Percentiles rank a stretch among this genome's conserved stretches.
Conservation (phyloP, 768 basidiomycete genomes). For the Suillus subaureus region DNA sequence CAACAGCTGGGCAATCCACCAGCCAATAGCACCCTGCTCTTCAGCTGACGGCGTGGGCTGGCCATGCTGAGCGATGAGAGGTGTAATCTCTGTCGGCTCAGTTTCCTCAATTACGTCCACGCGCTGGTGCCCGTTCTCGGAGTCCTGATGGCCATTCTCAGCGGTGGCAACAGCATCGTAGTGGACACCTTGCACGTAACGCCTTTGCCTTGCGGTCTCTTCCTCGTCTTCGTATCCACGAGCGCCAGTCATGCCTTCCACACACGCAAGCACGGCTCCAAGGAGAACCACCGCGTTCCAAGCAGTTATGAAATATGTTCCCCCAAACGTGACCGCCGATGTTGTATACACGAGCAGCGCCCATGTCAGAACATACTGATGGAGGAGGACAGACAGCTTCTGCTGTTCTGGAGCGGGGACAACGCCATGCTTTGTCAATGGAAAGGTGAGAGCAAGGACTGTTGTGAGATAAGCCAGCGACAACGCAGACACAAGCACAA, state of each 20-base stretch:
- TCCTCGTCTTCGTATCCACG: slow-evolving; percentile 16
- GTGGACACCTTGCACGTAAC: slow-evolving; percentile 19
- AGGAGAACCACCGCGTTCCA: slow-evolving; percentile 53
- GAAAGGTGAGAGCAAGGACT: slow-evolving; percentile 44
- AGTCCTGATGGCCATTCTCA: slow-evolving; percentile 15
- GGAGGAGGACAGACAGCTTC: slow-evolving; percentile 52
- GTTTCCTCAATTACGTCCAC: slow-evolving; percentile 35
- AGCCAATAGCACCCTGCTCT: slow-evolving; percentile 32
- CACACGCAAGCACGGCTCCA: slow-evolving; percentile 39
- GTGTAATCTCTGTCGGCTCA: slow-evolving; percentile 58
- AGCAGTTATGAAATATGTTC: slow-evolving; percentile 57
- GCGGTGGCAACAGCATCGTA: slow-evolving; percentile 31
- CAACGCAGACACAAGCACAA: slow-evolving; percentile 51
- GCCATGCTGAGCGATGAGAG: slow-evolving; percentile 44
- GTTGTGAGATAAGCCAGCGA: slow-evolving; percentile 52
- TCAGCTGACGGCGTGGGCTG: slow-evolving; percentile 10
- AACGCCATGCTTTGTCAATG: slow-evolving; percentile 25
- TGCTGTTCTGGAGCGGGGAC: slow-evolving; percentile 40
- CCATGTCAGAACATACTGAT: slow-evolving; percentile 63
- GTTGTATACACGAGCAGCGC: slow-evolving; percentile 55
- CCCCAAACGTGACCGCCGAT: slow-evolving; percentile 45
- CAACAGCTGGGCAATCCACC: slow-evolving; percentile 65
- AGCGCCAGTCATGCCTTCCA: slow-evolving; percentile 36
- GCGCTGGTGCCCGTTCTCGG: slow-evolving; percentile 14
- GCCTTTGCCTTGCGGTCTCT: slow-evolving; percentile 5